Conservation (phyloP, 805 yeast species). For the Jamesozyma lodderae region DNA sequence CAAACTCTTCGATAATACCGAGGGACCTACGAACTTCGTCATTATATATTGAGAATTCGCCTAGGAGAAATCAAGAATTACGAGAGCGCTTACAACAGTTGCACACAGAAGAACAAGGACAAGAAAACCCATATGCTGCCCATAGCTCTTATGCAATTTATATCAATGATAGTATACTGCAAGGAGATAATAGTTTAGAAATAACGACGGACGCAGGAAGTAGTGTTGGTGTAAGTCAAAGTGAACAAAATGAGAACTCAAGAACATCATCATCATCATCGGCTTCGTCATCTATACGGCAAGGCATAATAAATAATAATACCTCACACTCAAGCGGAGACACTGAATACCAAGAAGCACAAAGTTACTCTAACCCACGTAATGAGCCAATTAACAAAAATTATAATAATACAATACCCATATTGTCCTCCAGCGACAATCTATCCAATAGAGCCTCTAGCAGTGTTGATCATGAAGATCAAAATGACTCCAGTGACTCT, state of each 20-base stretch:
- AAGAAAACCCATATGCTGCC: too few species aligned
- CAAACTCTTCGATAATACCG: neutral
- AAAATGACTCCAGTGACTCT: neutral
- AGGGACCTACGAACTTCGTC: neutral
- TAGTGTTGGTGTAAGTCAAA: too few species aligned
- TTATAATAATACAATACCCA: too few species aligned
- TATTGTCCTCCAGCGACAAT: too few species aligned
- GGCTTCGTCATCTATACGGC: neutral
- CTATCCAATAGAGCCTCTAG: too few species aligned
- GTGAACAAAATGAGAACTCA: neutral
- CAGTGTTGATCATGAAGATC: too few species aligned
- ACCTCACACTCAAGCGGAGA: neutral
- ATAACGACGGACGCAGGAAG: too few species aligned
- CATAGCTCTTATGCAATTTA: neutral
- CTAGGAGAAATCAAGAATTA: neutral
- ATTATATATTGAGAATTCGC: neutral
- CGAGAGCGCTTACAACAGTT: neutral
- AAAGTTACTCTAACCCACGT: neutral
- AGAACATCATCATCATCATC: neutral
- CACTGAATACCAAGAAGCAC: neutral
- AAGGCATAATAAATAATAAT: neutral
- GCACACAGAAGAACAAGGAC: neutral
- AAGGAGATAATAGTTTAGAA: neutral
- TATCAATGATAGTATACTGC: neutral
- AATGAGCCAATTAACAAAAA: neutral